Conservation (phyloP, 257 asterid species). For the Ajuga chamaepitys region DNA sequence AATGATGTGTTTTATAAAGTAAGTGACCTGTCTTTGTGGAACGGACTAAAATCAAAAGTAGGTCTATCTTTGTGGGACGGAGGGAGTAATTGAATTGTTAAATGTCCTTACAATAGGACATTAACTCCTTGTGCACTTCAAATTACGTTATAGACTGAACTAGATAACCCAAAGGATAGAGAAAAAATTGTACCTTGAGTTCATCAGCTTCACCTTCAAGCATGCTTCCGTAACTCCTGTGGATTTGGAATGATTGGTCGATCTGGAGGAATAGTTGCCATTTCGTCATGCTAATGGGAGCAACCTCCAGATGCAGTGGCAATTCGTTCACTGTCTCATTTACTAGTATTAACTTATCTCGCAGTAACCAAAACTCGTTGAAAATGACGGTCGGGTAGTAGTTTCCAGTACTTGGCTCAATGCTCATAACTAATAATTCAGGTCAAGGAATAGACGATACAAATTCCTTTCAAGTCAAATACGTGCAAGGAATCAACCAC, state of each 20-base stretch:
- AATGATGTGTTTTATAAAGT: no score
- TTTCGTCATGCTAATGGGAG: constrained; percentile 95
- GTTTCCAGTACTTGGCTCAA: constrained; percentile 70
- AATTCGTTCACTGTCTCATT: constrained; percentile 80
- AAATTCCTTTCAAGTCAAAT: neutral
- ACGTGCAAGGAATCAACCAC: constrained; percentile 1
- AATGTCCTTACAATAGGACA: no score
- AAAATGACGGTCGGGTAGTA: constrained; percentile 82
- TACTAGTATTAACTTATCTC: constrained; percentile 62
- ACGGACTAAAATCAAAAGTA: no score
- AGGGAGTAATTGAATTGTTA: no score
- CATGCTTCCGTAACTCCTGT: constrained; percentile 95
- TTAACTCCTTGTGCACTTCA: neutral
- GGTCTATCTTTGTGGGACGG: no score
- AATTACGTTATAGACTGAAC: no score
- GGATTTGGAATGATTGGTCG: constrained; percentile 95
- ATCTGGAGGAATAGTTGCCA: constrained; percentile 96
- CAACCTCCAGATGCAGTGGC: constrained; percentile 81
- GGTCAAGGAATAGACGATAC: constrained; percentile 43
- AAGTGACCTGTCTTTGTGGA: no score
- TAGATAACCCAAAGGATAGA: neutral
- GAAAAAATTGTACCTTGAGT: constrained; percentile 61
- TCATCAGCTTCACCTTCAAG: constrained; percentile 98
- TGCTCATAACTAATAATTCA: constrained; percentile 46
- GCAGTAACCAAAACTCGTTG: constrained; percentile 96